Percentiles rank a stretch among this genome's conserved stretches.
Conservation (phyloP, 2,329 filamentous ascomycete species). For the Penicillium crustosum region DNA sequence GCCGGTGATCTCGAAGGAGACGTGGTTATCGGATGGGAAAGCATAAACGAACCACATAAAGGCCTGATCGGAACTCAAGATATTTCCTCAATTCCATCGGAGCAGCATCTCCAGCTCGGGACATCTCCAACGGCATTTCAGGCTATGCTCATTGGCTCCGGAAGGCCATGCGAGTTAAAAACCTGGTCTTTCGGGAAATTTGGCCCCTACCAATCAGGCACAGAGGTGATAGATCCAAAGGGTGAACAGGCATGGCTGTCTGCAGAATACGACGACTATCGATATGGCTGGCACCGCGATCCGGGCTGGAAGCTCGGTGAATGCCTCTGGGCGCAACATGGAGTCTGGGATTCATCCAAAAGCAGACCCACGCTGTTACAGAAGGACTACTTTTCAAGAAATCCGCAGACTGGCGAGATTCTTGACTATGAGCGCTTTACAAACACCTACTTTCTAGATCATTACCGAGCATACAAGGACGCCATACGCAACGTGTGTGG, state of each 20-base stretch:
- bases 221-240: constrained; percentile 79
- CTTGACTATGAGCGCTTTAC: constrained; percentile 85
- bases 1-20: constrained; percentile 85
- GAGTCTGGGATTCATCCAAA: constrained; percentile 77
- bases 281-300: constrained; percentile 88
- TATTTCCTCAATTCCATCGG: constrained; percentile 76
- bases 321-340: constrained; percentile 95
- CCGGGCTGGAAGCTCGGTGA: constrained; percentile 91
- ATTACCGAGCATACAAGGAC: constrained; percentile 74
- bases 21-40: constrained; percentile 95
- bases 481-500: constrained; percentile 76
- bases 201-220: constrained; percentile 86
- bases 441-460: constrained; percentile 86
- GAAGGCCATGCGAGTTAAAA: constrained; percentile 82
- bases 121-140: constrained; percentile 94
- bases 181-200: constrained; percentile 92
- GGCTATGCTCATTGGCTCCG: constrained; percentile 82
- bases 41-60: constrained; percentile 89
- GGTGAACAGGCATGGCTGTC: constrained; percentile 86
- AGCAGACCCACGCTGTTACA: constrained; percentile 69
- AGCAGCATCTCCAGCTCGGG: constrained; percentile 89
- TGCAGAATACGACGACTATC: constrained; percentile 74
- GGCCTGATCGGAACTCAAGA: constrained; percentile 83
- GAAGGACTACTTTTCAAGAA: constrained; percentile 84
- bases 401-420: constrained; percentile 69